Conservation (phyloP, 495 filamentous ascomycete species). For the Xylaria longipes region DNA sequence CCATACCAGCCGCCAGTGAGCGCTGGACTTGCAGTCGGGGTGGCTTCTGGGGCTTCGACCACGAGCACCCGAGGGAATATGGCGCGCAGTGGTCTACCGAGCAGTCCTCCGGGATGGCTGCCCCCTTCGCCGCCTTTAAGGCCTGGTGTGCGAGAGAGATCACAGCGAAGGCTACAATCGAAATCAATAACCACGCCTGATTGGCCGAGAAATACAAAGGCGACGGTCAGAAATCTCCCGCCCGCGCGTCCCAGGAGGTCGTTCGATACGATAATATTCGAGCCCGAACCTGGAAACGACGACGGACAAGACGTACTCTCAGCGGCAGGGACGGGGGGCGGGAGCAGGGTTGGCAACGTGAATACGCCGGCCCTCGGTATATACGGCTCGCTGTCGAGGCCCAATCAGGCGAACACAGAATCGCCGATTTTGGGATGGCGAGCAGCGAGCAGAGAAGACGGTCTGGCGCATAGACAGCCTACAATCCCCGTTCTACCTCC, state of each 20-base stretch:
- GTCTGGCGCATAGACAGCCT: background rate
- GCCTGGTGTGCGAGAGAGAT: background rate
- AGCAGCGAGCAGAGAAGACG: background rate
- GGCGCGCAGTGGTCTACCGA: background rate
- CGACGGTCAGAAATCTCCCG: background rate
- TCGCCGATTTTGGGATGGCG: slow-evolving; percentile 25
- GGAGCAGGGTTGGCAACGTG: background rate
- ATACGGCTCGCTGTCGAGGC: slow-evolving; percentile 12
- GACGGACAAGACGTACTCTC: background rate
- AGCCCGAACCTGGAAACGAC: background rate
- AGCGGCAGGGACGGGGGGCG: background rate
- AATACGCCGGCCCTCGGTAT: slow-evolving; percentile 26
- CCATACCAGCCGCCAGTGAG: slow-evolving; percentile 27
- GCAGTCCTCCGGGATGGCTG: slow-evolving; percentile 29
- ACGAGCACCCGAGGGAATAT: background rate
- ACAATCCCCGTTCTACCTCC: background rate
- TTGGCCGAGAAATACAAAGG: background rate
- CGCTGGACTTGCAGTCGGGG: too few relatives aligned
- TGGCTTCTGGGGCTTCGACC: background rate
- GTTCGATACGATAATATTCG: slow-evolving; percentile 12
- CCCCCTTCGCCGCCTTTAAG: slow-evolving; percentile 25
- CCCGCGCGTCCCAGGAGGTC: slow-evolving; percentile 25
- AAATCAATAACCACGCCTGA: background rate
- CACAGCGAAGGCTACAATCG: background rate
- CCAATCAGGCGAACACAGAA: slow-evolving; percentile 7